A percentile compares a stretch with the other conserved stretches of the same genome.
phyloP scores from a whole-genome alignment of 1,139 yeast species.

The Saccharomycopsis hybrid region DNA sequence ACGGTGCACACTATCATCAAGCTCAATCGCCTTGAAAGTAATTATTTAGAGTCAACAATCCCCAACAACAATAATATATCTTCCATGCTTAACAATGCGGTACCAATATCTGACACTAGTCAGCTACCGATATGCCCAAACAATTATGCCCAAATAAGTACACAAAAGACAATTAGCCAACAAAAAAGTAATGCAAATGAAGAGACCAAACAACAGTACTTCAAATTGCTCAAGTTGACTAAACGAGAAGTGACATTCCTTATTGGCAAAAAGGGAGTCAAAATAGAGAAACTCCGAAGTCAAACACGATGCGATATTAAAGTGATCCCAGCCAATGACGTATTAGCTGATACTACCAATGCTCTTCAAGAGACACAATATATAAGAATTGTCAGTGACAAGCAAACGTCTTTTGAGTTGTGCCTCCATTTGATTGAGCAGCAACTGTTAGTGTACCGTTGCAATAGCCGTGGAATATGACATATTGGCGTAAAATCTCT shows the following conservation, averaged over 20 bases:
- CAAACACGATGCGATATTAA: slow-evolving; percentile 28
- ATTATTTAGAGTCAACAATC: no score
- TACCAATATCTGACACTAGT: no score
- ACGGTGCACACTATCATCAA: no score
- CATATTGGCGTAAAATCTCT: no score
- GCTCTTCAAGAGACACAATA: slow-evolving; percentile 23
- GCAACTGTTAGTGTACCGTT: slow-evolving; percentile 25
- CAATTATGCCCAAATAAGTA: no score
- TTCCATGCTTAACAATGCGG: no score
- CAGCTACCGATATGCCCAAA: no score
- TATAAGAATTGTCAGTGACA: slow-evolving; percentile 28
- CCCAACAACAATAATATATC: no score
- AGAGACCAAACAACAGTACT: slow-evolving; percentile 9
- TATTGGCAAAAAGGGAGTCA: slow-evolving; percentile 30
- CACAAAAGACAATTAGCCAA: no score
- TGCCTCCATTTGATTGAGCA: slow-evolving; percentile 24
- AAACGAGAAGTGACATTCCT: slow-evolving; percentile 29
- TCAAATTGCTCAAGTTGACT: slow-evolving; percentile 24
- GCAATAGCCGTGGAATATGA: neutral
- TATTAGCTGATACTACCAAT: neutral
- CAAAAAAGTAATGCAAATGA: no score
- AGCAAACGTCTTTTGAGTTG: slow-evolving; percentile 25
- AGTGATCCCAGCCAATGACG: slow-evolving; percentile 28
- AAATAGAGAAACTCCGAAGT: slow-evolving; percentile 27
- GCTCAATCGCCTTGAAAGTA: no score